phyloP scores from a whole-genome alignment of 768 basidiomycete species.

The Collybiopsis luxurians region DNA sequence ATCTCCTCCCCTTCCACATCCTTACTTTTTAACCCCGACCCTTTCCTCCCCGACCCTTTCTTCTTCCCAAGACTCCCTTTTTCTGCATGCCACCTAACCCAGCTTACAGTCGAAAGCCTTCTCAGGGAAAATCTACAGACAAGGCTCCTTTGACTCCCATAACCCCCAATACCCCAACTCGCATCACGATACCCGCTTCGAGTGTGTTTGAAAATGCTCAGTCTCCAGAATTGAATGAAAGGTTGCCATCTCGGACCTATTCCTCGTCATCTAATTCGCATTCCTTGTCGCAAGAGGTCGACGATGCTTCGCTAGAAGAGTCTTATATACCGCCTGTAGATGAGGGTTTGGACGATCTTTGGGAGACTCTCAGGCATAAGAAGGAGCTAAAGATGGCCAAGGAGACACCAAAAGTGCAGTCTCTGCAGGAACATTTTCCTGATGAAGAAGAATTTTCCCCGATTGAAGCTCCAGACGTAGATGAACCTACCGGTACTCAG shows the following conservation, averaged over 20 bases:
- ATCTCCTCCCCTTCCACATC: constrained; percentile 11
- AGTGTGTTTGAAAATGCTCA: constrained; percentile 1
- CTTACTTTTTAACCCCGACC: constrained; percentile 6
- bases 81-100: constrained; percentile 12
- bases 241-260: constrained; percentile 18
- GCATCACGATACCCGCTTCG: constrained; percentile 13
- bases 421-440: constrained; percentile 44
- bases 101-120: constrained; percentile 9
- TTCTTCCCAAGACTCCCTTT: constrained; percentile 9
- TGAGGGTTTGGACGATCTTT: constrained; percentile 54
- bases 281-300: constrained; percentile 29
- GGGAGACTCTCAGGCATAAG: constrained; percentile 61
- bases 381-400: constrained; percentile 68
- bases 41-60: constrained; percentile 7
- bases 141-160: constrained; percentile 2
- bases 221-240: background rate
- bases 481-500: constrained; percentile 35
- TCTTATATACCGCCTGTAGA: constrained; percentile 38
- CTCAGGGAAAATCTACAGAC: constrained; percentile 4
- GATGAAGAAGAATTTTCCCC: constrained; percentile 30
- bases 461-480: constrained; percentile 31
- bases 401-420: constrained; percentile 68
- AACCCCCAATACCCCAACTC: constrained; percentile 10
- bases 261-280: constrained; percentile 3
- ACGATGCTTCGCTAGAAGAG: constrained; percentile 41